phyloP scores from a whole-genome alignment of 2,329 filamentous ascomycete genomes.

The Lasiodiplodia sp. region DNA sequence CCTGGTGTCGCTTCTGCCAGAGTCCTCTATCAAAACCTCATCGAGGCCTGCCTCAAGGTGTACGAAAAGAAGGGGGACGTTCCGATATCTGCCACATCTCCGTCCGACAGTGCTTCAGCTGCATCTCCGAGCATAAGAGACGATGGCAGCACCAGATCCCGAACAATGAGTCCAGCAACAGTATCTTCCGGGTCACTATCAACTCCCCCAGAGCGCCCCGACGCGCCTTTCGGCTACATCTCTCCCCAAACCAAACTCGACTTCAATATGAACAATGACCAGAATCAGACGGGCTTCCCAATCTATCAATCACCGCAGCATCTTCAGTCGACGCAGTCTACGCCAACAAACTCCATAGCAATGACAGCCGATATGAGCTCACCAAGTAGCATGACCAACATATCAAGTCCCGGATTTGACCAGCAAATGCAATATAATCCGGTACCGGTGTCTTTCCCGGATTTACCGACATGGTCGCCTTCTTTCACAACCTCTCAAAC shows the following conservation, averaged over 20 bases:
- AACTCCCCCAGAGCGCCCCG: slow-evolving; percentile 44
- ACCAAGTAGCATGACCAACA: background rate
- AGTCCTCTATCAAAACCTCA: slow-evolving; percentile 85
- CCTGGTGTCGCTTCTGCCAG: slow-evolving; percentile 86
- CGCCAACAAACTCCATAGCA: slow-evolving; percentile 17
- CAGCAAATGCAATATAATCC: slow-evolving; percentile 37
- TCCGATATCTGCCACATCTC: slow-evolving; percentile 56
- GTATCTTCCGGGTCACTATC: slow-evolving; percentile 47
- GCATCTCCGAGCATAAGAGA: slow-evolving; percentile 44
- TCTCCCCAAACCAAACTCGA: slow-evolving; percentile 41
- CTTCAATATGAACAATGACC: slow-evolving; percentile 33
- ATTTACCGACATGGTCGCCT: slow-evolving; percentile 47
- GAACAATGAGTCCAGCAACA: slow-evolving; percentile 54
- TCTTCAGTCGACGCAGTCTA: slow-evolving; percentile 39
- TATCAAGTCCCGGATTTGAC: slow-evolving; percentile 20
- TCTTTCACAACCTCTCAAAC: slow-evolving; percentile 43
- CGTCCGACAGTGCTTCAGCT: slow-evolving; percentile 54
- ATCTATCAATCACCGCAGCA: slow-evolving; percentile 36
- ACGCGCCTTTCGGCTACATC: slow-evolving; percentile 48
- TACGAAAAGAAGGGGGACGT: slow-evolving; percentile 71
- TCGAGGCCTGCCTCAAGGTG: slow-evolving; percentile 84
- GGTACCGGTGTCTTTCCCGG: slow-evolving; percentile 46
- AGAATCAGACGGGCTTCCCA: slow-evolving; percentile 36
- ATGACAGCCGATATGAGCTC: slow-evolving; percentile 20
- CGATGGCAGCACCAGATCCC: slow-evolving; percentile 52